Evolutionary conservation across 2,329 filamentous ascomycete genomes (phyloP).

Genomic region (Fusarium sp.): DNA sequence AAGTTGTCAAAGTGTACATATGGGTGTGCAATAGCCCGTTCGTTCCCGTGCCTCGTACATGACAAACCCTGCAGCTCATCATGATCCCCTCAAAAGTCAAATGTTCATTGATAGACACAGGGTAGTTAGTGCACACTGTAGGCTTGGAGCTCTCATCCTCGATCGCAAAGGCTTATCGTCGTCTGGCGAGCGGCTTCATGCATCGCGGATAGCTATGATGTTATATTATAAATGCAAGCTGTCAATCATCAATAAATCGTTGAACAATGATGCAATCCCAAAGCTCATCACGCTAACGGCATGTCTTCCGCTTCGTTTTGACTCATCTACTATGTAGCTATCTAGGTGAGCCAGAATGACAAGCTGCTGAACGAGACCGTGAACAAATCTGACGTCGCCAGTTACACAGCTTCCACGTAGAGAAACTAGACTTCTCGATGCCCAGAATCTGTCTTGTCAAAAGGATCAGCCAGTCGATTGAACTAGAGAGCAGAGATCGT

Average conservation of each 20-base stretch:
- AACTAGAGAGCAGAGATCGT: conserved; percentile 17
- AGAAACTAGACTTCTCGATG: conserved; percentile 15
- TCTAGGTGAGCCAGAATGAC: background rate
- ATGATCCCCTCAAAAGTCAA: conserved; percentile 5
- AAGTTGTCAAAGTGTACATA: background rate
- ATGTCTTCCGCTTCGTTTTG: background rate
- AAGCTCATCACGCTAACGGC: background rate
- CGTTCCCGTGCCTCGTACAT: background rate
- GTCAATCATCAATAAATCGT: background rate
- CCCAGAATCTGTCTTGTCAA: conserved; percentile 16
- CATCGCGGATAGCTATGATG: conserved; percentile 1
- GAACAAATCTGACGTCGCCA: conserved; percentile 36
- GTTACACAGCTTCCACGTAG: conserved; percentile 36
- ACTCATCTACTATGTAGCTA: background rate
- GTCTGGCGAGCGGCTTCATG: background rate
- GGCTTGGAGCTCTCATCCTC: conserved; percentile 4
- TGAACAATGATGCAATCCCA: conserved; percentile 4
- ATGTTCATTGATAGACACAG: background rate
- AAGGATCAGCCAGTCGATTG: conserved; percentile 19
- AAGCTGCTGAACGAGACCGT: background rate
- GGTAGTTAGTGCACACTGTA: background rate
- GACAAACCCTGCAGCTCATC: conserved; percentile 17
- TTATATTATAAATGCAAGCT: background rate
- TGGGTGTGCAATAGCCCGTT: background rate
- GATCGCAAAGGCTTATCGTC: conserved; percentile 24